A percentile compares a stretch with the other conserved stretches of the same genome.
These are phyloP conservation scores for Microcyclospora pomicola DNA, from an alignment of 2,329 filamentous ascomycete genomes.

Conservation along the genomic window DNA sequence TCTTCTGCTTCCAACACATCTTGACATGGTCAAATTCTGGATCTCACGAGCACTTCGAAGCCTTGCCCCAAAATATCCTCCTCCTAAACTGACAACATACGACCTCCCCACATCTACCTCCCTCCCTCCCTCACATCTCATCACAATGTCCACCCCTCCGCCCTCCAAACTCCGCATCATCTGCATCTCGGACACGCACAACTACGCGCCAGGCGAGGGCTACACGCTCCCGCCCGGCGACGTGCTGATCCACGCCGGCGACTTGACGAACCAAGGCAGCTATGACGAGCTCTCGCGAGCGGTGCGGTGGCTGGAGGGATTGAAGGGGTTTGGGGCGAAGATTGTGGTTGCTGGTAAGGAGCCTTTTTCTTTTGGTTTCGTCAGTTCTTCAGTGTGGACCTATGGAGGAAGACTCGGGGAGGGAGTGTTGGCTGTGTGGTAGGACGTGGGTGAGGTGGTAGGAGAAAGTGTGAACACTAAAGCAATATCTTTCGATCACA, in stretches of 20 bases:
- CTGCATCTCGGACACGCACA: conserved; percentile 67
- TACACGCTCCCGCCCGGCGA: conserved; percentile 56
- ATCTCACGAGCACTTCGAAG: no score
- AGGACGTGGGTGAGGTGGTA: no score
- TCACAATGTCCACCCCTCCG: neutral
- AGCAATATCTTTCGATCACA: conserved; percentile 18
- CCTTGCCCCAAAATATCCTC: no score
- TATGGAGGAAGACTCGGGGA: no score
- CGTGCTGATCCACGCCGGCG: conserved; percentile 62
- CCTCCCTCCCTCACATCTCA: no score
- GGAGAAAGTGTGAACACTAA: no score
- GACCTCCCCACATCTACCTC: no score
- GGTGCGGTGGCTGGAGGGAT: conserved; percentile 52
- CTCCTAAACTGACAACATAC: no score
- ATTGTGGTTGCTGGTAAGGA: conserved; percentile 52
- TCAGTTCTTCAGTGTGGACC: no score
- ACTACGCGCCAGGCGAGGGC: conserved; percentile 38
- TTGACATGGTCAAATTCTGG: no score
- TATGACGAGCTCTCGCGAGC: conserved; percentile 43
- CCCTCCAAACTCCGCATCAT: conserved; percentile 47
- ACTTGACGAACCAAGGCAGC: conserved; percentile 60
- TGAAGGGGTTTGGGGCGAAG: conserved; percentile 51
- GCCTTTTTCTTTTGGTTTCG: neutral
- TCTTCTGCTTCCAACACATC: no score
- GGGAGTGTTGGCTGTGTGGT: no score